Percentiles rank a stretch among this genome's conserved stretches.
Evolutionary conservation across 495 filamentous ascomycete genomes (phyloP).

Genomic region (Polyplosphaeria fusca): DNA sequence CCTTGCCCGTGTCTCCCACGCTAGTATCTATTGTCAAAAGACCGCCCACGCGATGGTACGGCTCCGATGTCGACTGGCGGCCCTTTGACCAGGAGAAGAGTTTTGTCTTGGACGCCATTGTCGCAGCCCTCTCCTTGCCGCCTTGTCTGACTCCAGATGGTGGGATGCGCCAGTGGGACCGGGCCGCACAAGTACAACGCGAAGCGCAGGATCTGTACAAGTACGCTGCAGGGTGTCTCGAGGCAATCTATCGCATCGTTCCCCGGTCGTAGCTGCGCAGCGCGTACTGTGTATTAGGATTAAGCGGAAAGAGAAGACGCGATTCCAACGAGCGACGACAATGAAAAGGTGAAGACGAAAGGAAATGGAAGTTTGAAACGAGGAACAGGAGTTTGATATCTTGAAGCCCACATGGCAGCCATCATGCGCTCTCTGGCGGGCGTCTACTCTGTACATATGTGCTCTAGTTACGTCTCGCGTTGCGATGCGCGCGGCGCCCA

Average conservation of each 20-base stretch:
- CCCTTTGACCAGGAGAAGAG: conserved; percentile 44
- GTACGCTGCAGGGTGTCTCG: too few relatives aligned
- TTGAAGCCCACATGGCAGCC: conserved; percentile 2
- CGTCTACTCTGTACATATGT: conserved; percentile 12
- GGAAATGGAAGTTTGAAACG: background rate
- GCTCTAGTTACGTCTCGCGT: conserved; percentile 4
- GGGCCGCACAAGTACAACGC: background rate
- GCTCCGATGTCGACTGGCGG: conserved; percentile 29
- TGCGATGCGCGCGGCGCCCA: background rate
- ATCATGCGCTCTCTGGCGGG: conserved; percentile 7
- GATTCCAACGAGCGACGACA: background rate
- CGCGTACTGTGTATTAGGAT: too few relatives aligned
- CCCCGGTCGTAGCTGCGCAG: too few relatives aligned
- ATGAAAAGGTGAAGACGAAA: background rate
- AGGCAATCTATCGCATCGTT: too few relatives aligned
- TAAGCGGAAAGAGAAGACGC: too few relatives aligned
- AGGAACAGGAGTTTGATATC: background rate
- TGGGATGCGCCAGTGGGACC: conserved; percentile 1
- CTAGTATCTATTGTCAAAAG: conserved; percentile 25
- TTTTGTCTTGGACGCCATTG: conserved; percentile 37
- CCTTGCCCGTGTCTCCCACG: conserved; percentile 23
- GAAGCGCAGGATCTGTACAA: conserved; percentile 3
- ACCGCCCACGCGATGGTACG: conserved; percentile 26
- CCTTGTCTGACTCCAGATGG: too few relatives aligned
- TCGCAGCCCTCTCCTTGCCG: background rate